Conservation (phyloP, 2,329 filamentous ascomycete species). For the Diaporthe batatas region DNA sequence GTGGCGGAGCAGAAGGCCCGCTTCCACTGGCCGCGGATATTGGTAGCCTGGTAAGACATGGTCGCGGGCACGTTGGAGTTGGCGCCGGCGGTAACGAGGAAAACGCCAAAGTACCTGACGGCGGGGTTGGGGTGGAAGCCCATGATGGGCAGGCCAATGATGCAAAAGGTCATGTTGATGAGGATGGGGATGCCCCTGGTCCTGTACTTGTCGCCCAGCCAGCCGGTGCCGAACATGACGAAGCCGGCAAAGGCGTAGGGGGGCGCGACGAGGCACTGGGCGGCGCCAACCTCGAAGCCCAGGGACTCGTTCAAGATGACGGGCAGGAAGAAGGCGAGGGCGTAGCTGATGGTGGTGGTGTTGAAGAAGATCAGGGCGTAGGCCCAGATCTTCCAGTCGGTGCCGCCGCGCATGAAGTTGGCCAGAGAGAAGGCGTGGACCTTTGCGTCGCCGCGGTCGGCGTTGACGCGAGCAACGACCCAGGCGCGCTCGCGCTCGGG, state of each 20-base stretch:
- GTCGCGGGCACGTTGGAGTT: conserved; percentile 82
- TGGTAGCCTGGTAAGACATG: conserved; percentile 88
- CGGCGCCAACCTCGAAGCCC: conserved; percentile 72
- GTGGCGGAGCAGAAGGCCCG: conserved; percentile 83
- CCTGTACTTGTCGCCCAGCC: conserved; percentile 75
- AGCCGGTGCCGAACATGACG: conserved; percentile 71
- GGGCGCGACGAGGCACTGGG: conserved; percentile 80
- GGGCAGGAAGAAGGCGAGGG: conserved; percentile 83
- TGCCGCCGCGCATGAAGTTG: conserved; percentile 61
- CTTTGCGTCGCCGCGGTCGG: conserved; percentile 69
- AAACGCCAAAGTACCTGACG: conserved; percentile 80
- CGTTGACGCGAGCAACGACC: conserved; percentile 66
- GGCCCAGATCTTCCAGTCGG: conserved; percentile 72
- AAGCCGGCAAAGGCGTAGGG: conserved; percentile 76
- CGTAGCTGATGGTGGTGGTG: conserved; percentile 79
- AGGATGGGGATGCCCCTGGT: conserved; percentile 75
- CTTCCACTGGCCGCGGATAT: conserved; percentile 91
- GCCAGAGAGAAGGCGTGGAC: conserved; percentile 64
- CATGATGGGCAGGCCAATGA: conserved; percentile 80
- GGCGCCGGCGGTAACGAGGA: conserved; percentile 80
- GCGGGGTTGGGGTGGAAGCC: conserved; percentile 71
- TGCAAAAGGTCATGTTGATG: conserved; percentile 73
- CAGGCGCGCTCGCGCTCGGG: conserved; percentile 63
- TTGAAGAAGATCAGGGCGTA: conserved; percentile 74
- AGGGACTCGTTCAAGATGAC: conserved; percentile 76